A percentile compares a stretch with the other conserved stretches of the same genome.
Evolutionary conservation across 805 yeast species (phyloP).

Genomic region (Candida xyloterini): DNA sequence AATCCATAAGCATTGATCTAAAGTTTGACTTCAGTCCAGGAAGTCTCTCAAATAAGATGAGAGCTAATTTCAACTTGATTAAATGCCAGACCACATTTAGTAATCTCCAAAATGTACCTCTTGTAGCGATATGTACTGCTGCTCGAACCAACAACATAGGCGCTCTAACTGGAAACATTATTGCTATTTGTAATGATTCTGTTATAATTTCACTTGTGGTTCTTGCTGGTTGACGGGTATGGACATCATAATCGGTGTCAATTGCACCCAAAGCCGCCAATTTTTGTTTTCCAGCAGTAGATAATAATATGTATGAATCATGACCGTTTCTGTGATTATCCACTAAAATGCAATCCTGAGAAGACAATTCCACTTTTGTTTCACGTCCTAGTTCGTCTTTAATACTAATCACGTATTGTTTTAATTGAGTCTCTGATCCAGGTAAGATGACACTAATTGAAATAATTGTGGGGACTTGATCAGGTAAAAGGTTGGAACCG

Average conservation of each 20-base stretch:
- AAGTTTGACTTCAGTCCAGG: not conserved
- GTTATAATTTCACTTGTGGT: not conserved
- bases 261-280: constrained; percentile 19
- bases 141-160: constrained; percentile 1
- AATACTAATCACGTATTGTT: constrained; percentile 29
- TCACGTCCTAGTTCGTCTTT: constrained; percentile 14
- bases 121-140: constrained; percentile 12
- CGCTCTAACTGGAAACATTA: not conserved
- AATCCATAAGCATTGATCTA: not conserved
- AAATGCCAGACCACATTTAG: constrained; percentile 7
- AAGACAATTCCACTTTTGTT: constrained; percentile 26
- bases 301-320: constrained; percentile 39
- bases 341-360: constrained; percentile 42
- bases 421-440: constrained; percentile 4
- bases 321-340: constrained; percentile 30
- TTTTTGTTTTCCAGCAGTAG: constrained; percentile 35
- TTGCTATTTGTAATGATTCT: not conserved
- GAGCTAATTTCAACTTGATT: constrained; percentile 6
- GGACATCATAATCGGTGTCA: constrained; percentile 5
- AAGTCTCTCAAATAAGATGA: constrained; percentile 1
- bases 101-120: constrained; percentile 17
- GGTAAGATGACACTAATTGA: constrained; percentile 12
- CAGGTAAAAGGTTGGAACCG: constrained; percentile 14
- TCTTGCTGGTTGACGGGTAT: not conserved
- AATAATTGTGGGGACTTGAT: constrained; percentile 21